These are phyloP conservation scores for Puccinia coronata DNA, from an alignment of 1,284 basidiomycete genomes.

Conservation along the genomic window DNA sequence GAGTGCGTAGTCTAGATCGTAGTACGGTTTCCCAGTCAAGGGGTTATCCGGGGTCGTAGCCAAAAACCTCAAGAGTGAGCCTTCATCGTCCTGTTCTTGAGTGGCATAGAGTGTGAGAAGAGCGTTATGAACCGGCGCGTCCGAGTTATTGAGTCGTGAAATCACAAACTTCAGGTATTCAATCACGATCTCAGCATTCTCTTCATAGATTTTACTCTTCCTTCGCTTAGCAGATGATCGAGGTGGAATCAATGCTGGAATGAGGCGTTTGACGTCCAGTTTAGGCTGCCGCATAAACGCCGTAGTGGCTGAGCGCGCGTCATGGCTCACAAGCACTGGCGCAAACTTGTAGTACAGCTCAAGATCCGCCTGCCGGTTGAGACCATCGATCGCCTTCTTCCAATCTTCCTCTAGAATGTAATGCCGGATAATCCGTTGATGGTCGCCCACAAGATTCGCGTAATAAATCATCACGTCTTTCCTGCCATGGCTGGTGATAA, in stretches of 20 bases:
- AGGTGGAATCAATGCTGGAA: conserved; percentile 80
- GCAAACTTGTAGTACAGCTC: conserved; percentile 93
- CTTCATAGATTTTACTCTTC: neutral
- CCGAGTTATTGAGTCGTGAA: conserved; percentile 78
- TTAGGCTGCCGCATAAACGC: conserved; percentile 81
- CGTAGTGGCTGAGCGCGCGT: conserved; percentile 84
- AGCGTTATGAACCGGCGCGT: conserved; percentile 88
- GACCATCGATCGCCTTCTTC: conserved; percentile 81
- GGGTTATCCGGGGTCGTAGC: conserved; percentile 79
- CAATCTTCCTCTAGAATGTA: conserved; percentile 90
- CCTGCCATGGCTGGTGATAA: conserved; percentile 88
- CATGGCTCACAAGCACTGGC: conserved; percentile 79
- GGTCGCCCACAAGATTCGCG: conserved; percentile 78
- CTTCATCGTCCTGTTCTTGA: conserved; percentile 67
- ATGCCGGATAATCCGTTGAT: conserved; percentile 82
- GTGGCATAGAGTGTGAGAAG: conserved; percentile 82
- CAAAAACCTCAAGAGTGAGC: conserved; percentile 79
- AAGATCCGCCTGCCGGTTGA: conserved; percentile 67
- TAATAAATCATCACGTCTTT: conserved; percentile 90
- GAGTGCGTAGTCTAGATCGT: conserved; percentile 94
- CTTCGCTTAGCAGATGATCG: conserved; percentile 15
- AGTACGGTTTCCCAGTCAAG: conserved; percentile 81
- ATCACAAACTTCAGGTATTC: conserved; percentile 60
- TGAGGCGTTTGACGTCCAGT: conserved; percentile 78
- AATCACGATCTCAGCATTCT: conserved; percentile 37